These are phyloP conservation scores for Achaetomium macrosporum DNA, from an alignment of 2,329 filamentous ascomycete genomes.

Conservation along the genomic window DNA sequence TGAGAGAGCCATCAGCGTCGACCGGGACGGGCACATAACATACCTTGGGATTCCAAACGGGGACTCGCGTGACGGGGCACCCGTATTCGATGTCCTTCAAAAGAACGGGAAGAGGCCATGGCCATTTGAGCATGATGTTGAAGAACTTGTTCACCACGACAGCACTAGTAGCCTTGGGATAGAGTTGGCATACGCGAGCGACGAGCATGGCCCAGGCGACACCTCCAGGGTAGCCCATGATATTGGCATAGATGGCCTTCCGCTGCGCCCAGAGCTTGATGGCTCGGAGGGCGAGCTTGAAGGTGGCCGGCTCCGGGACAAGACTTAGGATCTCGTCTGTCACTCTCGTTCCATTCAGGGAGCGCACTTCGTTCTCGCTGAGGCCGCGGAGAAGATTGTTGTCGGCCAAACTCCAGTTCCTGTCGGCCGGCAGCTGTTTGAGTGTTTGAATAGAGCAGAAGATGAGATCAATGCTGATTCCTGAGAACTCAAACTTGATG, in stretches of 20 bases:
- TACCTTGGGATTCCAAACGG: slow-evolving; percentile 92
- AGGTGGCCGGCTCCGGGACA: slow-evolving; percentile 84
- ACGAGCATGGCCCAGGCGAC: slow-evolving; percentile 98
- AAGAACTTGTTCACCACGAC: slow-evolving; percentile 94
- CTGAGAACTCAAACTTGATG: slow-evolving; percentile 89
- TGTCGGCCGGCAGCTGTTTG: slow-evolving; percentile 60
- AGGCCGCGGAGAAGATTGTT: slow-evolving; percentile 79
- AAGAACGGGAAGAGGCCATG: slow-evolving; percentile 89
- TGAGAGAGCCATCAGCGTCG: slow-evolving; percentile 18
- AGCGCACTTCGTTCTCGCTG: slow-evolving; percentile 80
- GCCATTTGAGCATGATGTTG: slow-evolving; percentile 82
- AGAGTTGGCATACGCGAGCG: slow-evolving; percentile 90
- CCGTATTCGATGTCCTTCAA: slow-evolving; percentile 83
- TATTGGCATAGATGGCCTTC: slow-evolving; percentile 89
- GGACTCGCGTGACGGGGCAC: slow-evolving; percentile 59
- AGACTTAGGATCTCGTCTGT: slow-evolving; percentile 86
- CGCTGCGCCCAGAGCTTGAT: slow-evolving; percentile 96
- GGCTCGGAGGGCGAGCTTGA: slow-evolving; percentile 80
- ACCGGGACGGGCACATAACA: slow-evolving; percentile 19
- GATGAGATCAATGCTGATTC: slow-evolving; percentile 93
- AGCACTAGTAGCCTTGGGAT: slow-evolving; percentile 83
- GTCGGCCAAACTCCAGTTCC: slow-evolving; percentile 71
- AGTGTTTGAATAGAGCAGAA: slow-evolving; percentile 69
- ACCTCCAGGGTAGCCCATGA: slow-evolving; percentile 93
- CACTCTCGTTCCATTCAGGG: slow-evolving; percentile 88